A percentile compares a stretch with the other conserved stretches of the same genome.
These are phyloP conservation scores for Penicillium malachiteum DNA, from an alignment of 495 filamentous ascomycete species.

Conservation along the genomic window DNA sequence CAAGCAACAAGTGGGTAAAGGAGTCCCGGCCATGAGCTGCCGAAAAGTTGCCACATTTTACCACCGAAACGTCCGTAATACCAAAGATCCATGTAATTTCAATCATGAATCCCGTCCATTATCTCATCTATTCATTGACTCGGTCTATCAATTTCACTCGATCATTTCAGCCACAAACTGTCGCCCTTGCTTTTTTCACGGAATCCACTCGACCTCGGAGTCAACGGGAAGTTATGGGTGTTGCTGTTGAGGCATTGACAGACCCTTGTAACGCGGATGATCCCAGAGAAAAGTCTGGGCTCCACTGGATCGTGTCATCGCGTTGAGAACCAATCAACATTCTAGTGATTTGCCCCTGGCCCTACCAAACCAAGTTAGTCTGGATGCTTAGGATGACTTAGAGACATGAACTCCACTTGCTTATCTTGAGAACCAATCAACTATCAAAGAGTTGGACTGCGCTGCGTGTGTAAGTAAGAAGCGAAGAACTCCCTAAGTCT, in stretches of 20 bases:
- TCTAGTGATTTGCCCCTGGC: conserved; percentile 7
- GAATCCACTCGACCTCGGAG: conserved; percentile 20
- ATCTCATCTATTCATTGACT: background rate
- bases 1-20: too few species aligned
- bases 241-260: conserved; percentile 12
- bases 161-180: background rate
- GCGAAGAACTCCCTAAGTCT: background rate
- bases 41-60: conserved; percentile 12
- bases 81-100: conserved; percentile 7
- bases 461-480: background rate
- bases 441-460: background rate
- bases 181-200: conserved; percentile 6
- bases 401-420: conserved; percentile 25
- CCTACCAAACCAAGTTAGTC: conserved; percentile 10
- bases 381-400: conserved; percentile 13
- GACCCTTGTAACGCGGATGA: conserved; percentile 11
- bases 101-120: background rate
- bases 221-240: conserved; percentile 4
- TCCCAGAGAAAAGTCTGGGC: conserved; percentile 13
- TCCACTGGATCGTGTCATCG: conserved; percentile 26
- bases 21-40: conserved; percentile 2
- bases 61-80: conserved; percentile 3
- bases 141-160: background rate
- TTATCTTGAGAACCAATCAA: conserved; percentile 28
- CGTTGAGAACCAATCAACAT: conserved; percentile 9